Evolutionary conservation across 228 moss, liverwort and hornwort genomes (phyloP), one percentile per base, ranked within the genome.

Genomic region (Sphagnum fallax): DNA sequence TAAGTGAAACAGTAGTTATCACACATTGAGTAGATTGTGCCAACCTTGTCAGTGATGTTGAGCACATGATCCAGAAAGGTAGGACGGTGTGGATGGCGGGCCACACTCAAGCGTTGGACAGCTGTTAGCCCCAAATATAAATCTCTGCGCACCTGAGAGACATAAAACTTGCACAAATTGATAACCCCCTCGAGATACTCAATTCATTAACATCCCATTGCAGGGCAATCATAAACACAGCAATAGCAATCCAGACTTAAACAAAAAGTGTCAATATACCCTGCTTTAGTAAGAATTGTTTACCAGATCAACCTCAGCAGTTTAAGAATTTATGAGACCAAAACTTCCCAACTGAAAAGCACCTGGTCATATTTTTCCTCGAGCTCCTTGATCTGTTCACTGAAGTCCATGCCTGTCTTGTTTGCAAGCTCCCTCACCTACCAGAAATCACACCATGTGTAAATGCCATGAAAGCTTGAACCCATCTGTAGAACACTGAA

Each of bases 351-450:
- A 32, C 32, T 2, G 32, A 32, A 52, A 72, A 7, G 60, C 65
- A 97, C 97, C 90, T 98, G 93, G 72, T 91, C 75, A 69, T 98
- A 98, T 83, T 90, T 90, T 64, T 79, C 66, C 81, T 93, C 93
- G 47, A 98, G 93, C 81, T 93, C 93, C 72, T 78, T 87, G 68
- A 98, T 93, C 73, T 98, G 97, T 65, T 90, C 90, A 48, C 91
- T 93, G 63, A 98, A 98, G 77, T 98, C 97, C 93, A 98, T 83
- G 67, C 97, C 97, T 4, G 97, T 98, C 76, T 87, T 91, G 68
- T 98, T 89, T 48, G 97, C 97, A 10, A 93, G 93, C 75, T 91
- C 91, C 64, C 91, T 75, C 16, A 98, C 93, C 97, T 98, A 71
- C 53, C n/a, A 66, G 8, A 55, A 55, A 55, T 3, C 8, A 55